Evolutionary conservation across 148 eudicot species (phyloP), one percentile per base, ranked within the genome.

Genomic region (Rheum nobile): DNA sequence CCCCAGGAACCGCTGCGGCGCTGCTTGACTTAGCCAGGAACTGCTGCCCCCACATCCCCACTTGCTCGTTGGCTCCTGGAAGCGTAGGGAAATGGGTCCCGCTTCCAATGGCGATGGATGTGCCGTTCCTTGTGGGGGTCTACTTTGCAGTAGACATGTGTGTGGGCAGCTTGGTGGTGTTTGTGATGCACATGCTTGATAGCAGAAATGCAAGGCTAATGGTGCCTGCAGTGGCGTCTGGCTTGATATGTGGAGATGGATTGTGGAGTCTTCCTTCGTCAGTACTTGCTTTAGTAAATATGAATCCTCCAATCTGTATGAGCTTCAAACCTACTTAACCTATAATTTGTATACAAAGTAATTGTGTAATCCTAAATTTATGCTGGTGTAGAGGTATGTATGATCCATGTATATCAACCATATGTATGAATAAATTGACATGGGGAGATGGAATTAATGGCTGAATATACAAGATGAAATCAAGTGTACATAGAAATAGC

Each of bases 91-190:
- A 77, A 72, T 88, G 84, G 87, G 55, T 87, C 12, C 98, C 97
- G 0, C 86, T 90, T 26, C 98, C 97, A 5, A 95, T 88, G 92
- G 97, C 87, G 0, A 91, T 95, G 97, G 97, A 96, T 4, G 96
- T 95, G 73, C 98, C 98, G 10, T 94, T 94, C 75, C 82, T 91
- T 0, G 93, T 89, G 24, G 97, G 98, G 38, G 98, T 89, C 6
- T 83, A 82, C 72, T 89, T 95, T 81, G 96, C 97, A 2, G 90
- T 95, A 16, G 93, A 90, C 68, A 91, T 91, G 98, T 91, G 96
- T 21, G 74, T 85, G 39, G 98, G 97, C 50, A 91, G 97, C 73
- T 77, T 91, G 80, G 75, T 84, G 28, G 96, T 90, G 31, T 89
- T 82, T 43, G 79, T 79, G 17, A 89, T 91, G 93, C 86, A 89